Percentiles rank a stretch among this genome's conserved stretches.
phyloP scores from a whole-genome alignment of 495 filamentous ascomycete genomes.

The Daldinia caldariorum region DNA sequence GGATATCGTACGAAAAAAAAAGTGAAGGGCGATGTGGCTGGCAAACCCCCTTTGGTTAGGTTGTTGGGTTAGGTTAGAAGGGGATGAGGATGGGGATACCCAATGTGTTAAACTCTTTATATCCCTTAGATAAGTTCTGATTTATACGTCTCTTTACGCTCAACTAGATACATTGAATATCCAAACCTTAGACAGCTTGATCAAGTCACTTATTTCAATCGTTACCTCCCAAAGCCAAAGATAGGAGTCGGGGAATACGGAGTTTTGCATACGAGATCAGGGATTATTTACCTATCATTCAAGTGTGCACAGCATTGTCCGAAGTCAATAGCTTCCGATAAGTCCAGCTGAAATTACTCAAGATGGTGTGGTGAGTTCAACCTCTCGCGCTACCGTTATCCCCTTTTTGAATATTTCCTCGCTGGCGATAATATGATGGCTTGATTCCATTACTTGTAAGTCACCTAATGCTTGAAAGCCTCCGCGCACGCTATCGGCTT shows the following conservation, averaged over 20 bases:
- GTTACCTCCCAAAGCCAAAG: background rate
- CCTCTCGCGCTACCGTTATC: slow-evolving; percentile 18
- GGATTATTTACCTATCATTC: background rate
- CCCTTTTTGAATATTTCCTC: slow-evolving; percentile 10
- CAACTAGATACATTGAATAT: background rate
- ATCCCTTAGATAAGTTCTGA: background rate
- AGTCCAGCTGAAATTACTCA: background rate
- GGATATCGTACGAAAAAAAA: slow-evolving; percentile 4
- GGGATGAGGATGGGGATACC: background rate
- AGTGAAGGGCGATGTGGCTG: background rate
- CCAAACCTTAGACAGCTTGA: background rate
- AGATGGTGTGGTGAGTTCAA: slow-evolving; percentile 26
- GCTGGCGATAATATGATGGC: background rate
- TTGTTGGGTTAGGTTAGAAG: no score
- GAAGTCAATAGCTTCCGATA: background rate
- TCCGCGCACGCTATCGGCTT: slow-evolving; percentile 61
- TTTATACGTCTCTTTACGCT: background rate
- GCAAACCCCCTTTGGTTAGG: background rate
- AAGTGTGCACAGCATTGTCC: background rate
- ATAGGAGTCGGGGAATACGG: background rate
- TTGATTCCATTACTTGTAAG: slow-evolving; percentile 12
- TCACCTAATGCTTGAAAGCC: slow-evolving; percentile 46
- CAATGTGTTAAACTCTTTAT: background rate
- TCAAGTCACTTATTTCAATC: background rate
- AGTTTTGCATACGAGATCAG: background rate